A percentile compares a stretch with the other conserved stretches of the same genome.
Evolutionary conservation across 1,284 basidiomycete species (phyloP).

Genomic region (Fistulina hepatica): DNA sequence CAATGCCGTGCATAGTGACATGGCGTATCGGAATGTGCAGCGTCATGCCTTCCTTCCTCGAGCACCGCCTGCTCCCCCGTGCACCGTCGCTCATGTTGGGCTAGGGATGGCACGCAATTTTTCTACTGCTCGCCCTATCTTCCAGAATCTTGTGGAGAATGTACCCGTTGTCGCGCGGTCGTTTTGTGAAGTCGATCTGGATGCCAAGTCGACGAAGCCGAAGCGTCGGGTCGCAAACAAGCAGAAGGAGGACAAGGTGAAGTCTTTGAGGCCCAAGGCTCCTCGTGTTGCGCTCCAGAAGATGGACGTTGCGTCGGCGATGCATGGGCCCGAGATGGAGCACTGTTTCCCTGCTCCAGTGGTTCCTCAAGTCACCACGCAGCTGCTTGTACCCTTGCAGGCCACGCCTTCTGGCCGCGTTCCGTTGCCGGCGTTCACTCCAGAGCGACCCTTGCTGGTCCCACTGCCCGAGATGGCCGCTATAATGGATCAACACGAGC

Average conservation of each 20-base stretch:
- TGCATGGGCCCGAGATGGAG: conserved; percentile 35
- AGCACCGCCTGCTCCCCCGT: conserved; percentile 36
- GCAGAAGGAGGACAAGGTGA: conserved; percentile 18
- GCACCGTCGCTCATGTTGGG: conserved; percentile 50
- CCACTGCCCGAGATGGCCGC: conserved; percentile 42
- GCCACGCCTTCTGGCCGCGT: conserved; percentile 54
- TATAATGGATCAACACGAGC: conserved; percentile 39
- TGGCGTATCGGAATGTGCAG: too few species aligned
- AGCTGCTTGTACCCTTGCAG: conserved; percentile 61
- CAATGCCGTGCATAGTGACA: neutral
- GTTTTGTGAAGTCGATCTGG: conserved; percentile 60
- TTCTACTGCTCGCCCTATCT: conserved; percentile 56
- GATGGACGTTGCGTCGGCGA: conserved; percentile 5
- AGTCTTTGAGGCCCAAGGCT: conserved; percentile 5
- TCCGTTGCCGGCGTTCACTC: conserved; percentile 35
- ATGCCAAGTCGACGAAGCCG: conserved; percentile 40
- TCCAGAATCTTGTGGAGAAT: conserved; percentile 67
- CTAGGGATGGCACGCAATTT: conserved; percentile 65
- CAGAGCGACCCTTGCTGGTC: conserved; percentile 29
- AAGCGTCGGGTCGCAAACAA: conserved; percentile 28
- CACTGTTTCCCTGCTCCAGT: conserved; percentile 43
- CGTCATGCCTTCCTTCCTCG: conserved; percentile 46
- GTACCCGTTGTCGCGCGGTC: conserved; percentile 59
- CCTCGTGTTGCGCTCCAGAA: conserved; percentile 21
- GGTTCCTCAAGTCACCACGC: conserved; percentile 42